Percentiles rank a stretch among this genome's conserved stretches.
Evolutionary conservation across 257 asterid genomes (phyloP).

Genomic region (Ilex asprella): DNA sequence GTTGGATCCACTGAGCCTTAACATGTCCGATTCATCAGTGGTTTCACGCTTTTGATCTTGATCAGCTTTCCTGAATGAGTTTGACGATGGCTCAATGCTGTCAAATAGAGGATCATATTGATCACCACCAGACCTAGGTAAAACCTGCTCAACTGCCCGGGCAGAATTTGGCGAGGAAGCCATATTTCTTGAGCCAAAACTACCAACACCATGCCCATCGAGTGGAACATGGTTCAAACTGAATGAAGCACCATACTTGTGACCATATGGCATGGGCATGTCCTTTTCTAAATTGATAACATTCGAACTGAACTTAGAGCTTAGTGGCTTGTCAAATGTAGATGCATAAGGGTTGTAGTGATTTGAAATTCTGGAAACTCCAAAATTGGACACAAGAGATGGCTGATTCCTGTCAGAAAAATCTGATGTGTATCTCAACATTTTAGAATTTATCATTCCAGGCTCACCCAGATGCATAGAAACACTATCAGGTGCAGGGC

Average conservation of each 20-base stretch:
- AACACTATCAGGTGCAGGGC: slow-evolving; percentile 26
- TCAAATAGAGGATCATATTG: slow-evolving; percentile 89
- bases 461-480: slow-evolving; percentile 20
- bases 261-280: slow-evolving; percentile 20
- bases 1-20: slow-evolving; percentile 39
- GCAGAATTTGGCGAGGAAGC: slow-evolving; percentile 32
- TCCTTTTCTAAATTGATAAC: slow-evolving; percentile 34
- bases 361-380: slow-evolving; percentile 42
- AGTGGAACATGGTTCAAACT: slow-evolving; percentile 34
- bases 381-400: slow-evolving; percentile 25
- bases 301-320: slow-evolving; percentile 44
- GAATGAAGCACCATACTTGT: slow-evolving; percentile 30
- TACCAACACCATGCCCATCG: slow-evolving; percentile 26
- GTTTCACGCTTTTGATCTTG: slow-evolving; percentile 35
- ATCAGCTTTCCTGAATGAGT: slow-evolving; percentile 35
- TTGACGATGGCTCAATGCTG: slow-evolving; percentile 71
- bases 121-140: slow-evolving; percentile 37
- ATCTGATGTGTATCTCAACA: slow-evolving; percentile 37
- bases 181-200: slow-evolving; percentile 28
- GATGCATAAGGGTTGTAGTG: slow-evolving; percentile 69
- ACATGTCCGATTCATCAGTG: slow-evolving; percentile 53
- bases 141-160: slow-evolving; percentile 25
- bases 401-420: slow-evolving; percentile 39
- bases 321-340: slow-evolving; percentile 56
- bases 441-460: slow-evolving; percentile 31